Base-by-base conservation (phyloP, 139 green algal species). In the Limnomonas spitsbergensis region DNA sequence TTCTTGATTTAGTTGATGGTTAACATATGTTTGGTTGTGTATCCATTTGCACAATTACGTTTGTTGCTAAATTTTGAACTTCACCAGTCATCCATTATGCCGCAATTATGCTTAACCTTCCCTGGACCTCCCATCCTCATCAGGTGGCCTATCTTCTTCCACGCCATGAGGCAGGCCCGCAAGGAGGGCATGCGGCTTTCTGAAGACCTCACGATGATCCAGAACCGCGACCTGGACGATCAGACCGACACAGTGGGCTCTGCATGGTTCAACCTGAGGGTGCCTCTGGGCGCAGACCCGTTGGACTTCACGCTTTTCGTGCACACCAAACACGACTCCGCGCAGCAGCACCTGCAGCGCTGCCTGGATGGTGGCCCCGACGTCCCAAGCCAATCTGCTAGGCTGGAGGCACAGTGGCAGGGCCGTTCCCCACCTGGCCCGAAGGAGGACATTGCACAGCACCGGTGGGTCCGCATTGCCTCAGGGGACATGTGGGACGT, bases 281-380 rank as follows among this genome's bases (percentile, higher is more conserved):
- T 61, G 47, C 47, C 47, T 29, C 47, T 61, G 20, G 47, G 47
- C 14, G 14, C 47, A 20, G 47, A 20, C 14, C 47, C 47, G 14
- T 20, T 61, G 47, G 47, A 61, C 47, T 61, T 61, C 47, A 61
- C 47, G 20, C 47, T 61, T 61, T 61, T 61, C 47, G 14, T 61
- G 14, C 47, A 61, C 47, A 29, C 47, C 14, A 61, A 61, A 14
- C 47, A 61, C 20, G 47, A 61, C 47, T 61, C 47, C 20, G 47
- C 47, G 14, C 47, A 61, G 20, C 47, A 61, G 47, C 47, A 61
- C 47, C 47, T 61, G 47, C 14, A 61, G 47, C 47, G 47, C 14
- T 61, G 47, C 20, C 47, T 61, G 47, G 20, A 61, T 29, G 47
- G 47, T 61, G 47, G 20, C n/a, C n/a, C n/a, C n/a, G n/a, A n/a